A percentile compares a stretch with the other conserved stretches of the same genome.
phyloP scores from a whole-genome alignment of 768 basidiomycete species.

The Lactarius hatsudake region DNA sequence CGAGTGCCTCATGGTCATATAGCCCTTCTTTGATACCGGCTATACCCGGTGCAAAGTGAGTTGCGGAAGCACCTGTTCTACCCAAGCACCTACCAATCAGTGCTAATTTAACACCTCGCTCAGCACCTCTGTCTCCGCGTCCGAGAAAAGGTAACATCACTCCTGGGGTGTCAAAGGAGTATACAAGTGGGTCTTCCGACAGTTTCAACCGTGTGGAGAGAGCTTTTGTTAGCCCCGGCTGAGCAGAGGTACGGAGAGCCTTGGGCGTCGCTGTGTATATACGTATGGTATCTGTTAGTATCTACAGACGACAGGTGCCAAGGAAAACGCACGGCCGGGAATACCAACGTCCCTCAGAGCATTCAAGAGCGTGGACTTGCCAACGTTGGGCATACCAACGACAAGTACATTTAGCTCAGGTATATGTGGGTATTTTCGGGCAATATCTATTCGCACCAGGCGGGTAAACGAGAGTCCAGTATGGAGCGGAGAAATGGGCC shows the following conservation, averaged over 20 bases:
- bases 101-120: conserved; percentile 89
- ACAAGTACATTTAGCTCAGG: conserved; percentile 87
- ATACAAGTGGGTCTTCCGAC: conserved; percentile 74
- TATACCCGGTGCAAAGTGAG: conserved; percentile 34
- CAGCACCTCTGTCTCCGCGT: conserved; percentile 77
- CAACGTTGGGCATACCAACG: conserved; percentile 98
- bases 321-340: conserved; percentile 43
- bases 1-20: conserved; percentile 81
- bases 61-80: background rate
- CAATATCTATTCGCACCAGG: conserved; percentile 51
- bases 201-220: conserved; percentile 88
- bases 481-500: conserved; percentile 2
- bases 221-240: conserved; percentile 87
- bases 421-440: conserved; percentile 63
- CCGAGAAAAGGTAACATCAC: conserved; percentile 97
- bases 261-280: conserved; percentile 66
- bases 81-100: conserved; percentile 70
- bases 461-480: conserved; percentile 3
- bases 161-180: conserved; percentile 94
- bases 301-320: background rate
- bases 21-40: conserved; percentile 94
- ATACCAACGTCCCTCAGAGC: conserved; percentile 85
- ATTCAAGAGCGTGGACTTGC: conserved; percentile 93
- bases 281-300: background rate
- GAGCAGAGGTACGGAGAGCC: conserved; percentile 83